Evolutionary conservation across 768 basidiomycete species (phyloP), one percentile per base, ranked within the genome.

Genomic region (Suillus discolor): DNA sequence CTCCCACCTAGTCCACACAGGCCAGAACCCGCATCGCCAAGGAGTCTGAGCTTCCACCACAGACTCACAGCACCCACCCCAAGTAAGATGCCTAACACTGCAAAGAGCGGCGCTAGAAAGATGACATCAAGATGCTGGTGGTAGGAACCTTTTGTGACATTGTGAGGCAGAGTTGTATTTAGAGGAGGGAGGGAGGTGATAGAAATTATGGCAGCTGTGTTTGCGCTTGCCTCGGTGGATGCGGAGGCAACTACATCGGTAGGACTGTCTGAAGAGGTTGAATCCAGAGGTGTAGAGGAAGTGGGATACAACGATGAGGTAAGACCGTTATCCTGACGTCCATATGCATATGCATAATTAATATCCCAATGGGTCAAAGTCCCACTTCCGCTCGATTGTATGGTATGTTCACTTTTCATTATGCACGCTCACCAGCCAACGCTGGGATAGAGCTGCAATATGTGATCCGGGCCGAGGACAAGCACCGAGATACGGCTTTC

Each of bases 401-500:
- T 7, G 25, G 64, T 41, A 59, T 57, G 12, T 39, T 53, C 61
- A 34, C 23, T 66, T 61, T 0, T 25, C 47, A 72, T 75, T 68
- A 64, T 72, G 72, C 67, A 66, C 39, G 63, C 74, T 73, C 51
- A 11, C 54, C 44, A 54, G 25, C 28, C 28, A 36, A 31, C 3
- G 20, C 25, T 42, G n/a, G 36, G 45, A 36, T 9, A 36, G n/a
- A 62, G 12, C 5, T 63, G 62, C 34, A 59, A 54, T 39, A 66
- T 68, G 61, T 77, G 72, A 65, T 83, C 82, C 15, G 85, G 84
- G 2, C 69, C 75, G 12, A 77, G 75, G 11, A 77, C 66, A 42
- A 77, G 81, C 39, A 76, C 79, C 23, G 79, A 78, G 8, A 87
- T 79, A 51, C 87, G 79, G 51, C 84, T 86, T 72, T 89, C 87